A percentile compares a stretch with the other conserved stretches of the same genome.
These are phyloP conservation scores for Aspergillus calidoustus DNA, from an alignment of 2,329 filamentous ascomycete genomes.

Conservation along the genomic window DNA sequence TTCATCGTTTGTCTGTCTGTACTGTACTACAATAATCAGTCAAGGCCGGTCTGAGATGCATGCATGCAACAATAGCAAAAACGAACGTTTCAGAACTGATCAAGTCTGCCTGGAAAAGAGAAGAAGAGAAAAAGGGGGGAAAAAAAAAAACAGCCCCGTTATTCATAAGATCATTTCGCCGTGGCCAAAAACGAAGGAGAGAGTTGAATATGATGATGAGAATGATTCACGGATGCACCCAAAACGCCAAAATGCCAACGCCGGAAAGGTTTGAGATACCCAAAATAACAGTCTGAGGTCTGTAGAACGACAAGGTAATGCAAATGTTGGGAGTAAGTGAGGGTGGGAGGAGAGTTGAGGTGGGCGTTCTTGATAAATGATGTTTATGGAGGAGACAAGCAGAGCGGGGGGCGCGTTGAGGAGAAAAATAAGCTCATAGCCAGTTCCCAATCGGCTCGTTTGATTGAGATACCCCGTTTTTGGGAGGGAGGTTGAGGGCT, in stretches of 20 bases:
- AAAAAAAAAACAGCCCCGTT: constrained; percentile 21
- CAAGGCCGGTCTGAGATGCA: constrained; percentile 22
- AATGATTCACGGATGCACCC: constrained; percentile 22
- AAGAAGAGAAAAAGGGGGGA: constrained; percentile 10
- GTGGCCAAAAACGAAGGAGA: constrained; percentile 14
- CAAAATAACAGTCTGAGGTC: constrained; percentile 15
- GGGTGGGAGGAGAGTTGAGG: not conserved
- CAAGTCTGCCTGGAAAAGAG: not conserved
- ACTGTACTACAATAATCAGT: constrained; percentile 20
- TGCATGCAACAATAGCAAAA: not conserved
- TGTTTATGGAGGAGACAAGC: not conserved
- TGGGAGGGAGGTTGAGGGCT: constrained; percentile 39
- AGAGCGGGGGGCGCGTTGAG: not conserved
- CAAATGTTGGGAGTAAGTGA: not conserved
- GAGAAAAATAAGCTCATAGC: constrained; percentile 34
- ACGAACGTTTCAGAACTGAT: not conserved
- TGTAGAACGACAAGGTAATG: not conserved
- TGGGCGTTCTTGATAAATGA: constrained; percentile 12
- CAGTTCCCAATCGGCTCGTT: constrained; percentile 41
- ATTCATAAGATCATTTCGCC: constrained; percentile 33
- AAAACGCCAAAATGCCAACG: constrained; percentile 32
- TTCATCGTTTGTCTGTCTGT: constrained; percentile 19
- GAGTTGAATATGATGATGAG: not conserved
- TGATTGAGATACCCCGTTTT: constrained; percentile 25
- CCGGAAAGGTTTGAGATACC: constrained; percentile 15